These are phyloP conservation scores for Entophlyctis luteolus DNA, from an alignment of 192 early-diverging fungal genomes.

Conservation along the genomic window DNA sequence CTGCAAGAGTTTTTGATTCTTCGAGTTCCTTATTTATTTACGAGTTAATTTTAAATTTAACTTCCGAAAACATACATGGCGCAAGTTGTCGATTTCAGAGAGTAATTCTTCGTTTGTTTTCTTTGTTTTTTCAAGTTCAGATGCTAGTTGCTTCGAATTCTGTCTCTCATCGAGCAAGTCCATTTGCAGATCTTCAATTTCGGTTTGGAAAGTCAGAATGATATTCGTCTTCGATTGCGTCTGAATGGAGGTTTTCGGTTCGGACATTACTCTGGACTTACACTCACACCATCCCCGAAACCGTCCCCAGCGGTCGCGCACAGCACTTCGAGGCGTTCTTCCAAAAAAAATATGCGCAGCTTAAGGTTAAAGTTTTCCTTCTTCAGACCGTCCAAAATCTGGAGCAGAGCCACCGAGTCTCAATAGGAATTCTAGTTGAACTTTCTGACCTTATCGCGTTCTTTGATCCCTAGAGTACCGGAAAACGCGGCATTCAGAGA, in stretches of 20 bases:
- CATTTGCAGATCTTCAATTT: slow-evolving; percentile 8
- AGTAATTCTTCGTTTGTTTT: background rate
- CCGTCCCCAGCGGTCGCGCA: too few species aligned
- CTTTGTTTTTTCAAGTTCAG: background rate
- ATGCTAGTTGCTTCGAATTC: background rate
- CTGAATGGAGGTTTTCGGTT: too few species aligned
- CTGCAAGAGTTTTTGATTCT: background rate
- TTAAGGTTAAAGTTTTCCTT: slow-evolving; percentile 40
- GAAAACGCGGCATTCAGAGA: too few species aligned
- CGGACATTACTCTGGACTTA: too few species aligned
- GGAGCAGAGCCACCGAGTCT: background rate
- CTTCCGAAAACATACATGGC: background rate
- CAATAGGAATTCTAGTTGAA: background rate
- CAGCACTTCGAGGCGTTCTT: slow-evolving; percentile 21
- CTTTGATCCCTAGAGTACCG: background rate
- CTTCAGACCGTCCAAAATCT: slow-evolving; percentile 29
- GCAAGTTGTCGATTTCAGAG: background rate
- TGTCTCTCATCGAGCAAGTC: slow-evolving; percentile 3
- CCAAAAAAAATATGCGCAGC: slow-evolving; percentile 34
- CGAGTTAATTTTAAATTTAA: background rate
- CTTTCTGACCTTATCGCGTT: background rate
- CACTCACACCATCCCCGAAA: slow-evolving; percentile 2
- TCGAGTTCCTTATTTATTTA: background rate
- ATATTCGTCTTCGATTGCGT: slow-evolving; percentile 1
- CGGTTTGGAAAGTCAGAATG: background rate